A percentile compares a stretch with the other conserved stretches of the same genome.
phyloP scores from a whole-genome alignment of 441 rosid genomes.

The Pelargonium cotyledonis region DNA sequence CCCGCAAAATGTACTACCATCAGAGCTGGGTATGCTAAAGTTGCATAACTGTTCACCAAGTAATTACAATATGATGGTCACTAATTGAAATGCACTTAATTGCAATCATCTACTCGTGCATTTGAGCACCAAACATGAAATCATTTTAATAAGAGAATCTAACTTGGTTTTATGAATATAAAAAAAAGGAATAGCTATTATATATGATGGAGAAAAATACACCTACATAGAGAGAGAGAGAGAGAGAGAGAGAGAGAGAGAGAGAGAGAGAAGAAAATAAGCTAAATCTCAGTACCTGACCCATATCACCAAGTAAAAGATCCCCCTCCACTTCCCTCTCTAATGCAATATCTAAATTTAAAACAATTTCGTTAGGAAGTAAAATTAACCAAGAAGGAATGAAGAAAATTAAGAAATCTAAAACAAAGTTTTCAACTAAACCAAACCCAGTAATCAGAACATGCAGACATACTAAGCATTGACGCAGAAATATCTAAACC shows the following conservation, averaged over 20 bases:
- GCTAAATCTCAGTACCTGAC: slow-evolving; percentile 46
- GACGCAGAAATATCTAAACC: slow-evolving; percentile 85
- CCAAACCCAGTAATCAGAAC: background rate
- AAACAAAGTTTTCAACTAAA: background rate
- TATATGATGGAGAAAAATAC: too few species aligned
- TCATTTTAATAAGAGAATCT: background rate
- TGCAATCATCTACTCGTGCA: background rate
- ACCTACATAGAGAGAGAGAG: too few species aligned
- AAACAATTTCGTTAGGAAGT: background rate
- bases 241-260: too few species aligned
- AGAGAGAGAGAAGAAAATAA: too few species aligned
- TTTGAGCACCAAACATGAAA: background rate
- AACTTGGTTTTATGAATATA: too few species aligned
- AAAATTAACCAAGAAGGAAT: background rate
- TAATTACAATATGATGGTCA: background rate
- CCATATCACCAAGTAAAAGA: slow-evolving; percentile 91
- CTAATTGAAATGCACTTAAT: background rate
- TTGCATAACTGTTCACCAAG: background rate
- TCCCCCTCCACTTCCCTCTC: slow-evolving; percentile 89
- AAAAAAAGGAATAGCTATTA: too few species aligned
- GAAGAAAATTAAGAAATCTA: background rate
- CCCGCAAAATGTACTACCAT: too few species aligned
- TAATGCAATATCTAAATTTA: slow-evolving; percentile 56
- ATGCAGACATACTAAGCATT: slow-evolving; percentile 52
- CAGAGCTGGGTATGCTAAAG: too few species aligned